Evolutionary conservation across 495 filamentous ascomycete genomes (phyloP).

Genomic region (Choiromyces venosus): DNA sequence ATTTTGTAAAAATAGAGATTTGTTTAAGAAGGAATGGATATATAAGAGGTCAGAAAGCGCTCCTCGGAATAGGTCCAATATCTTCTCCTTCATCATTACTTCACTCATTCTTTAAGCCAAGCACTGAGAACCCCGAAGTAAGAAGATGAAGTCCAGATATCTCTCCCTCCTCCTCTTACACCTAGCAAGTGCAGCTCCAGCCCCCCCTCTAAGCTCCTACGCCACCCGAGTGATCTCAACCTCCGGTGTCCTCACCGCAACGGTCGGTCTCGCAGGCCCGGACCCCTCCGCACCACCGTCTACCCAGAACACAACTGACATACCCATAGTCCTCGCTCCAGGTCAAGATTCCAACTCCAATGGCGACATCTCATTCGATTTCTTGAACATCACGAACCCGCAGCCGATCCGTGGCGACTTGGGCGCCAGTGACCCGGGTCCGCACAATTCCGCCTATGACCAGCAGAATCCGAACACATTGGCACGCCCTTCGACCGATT

Average conservation of each 20-base stretch:
- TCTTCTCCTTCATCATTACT: too few relatives aligned
- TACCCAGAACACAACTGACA: conserved; percentile 6
- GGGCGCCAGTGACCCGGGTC: conserved; percentile 47
- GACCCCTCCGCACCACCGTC: background rate
- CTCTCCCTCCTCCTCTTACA: background rate
- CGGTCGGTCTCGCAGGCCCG: conserved; percentile 19
- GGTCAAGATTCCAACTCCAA: conserved; percentile 55
- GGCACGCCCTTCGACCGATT: conserved; percentile 54
- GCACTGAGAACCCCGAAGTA: too few relatives aligned
- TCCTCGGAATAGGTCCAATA: too few relatives aligned
- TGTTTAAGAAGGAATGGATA: too few relatives aligned
- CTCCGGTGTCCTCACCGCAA: conserved; percentile 10
- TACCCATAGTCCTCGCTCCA: conserved; percentile 42
- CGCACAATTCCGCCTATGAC: conserved; percentile 49
- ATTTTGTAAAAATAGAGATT: too few relatives aligned
- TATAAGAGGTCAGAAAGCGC: too few relatives aligned
- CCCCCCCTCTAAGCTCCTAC: conserved; percentile 10
- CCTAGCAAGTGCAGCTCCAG: background rate
- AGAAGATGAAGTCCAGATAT: background rate
- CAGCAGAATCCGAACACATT: conserved; percentile 59
- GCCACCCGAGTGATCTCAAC: conserved; percentile 4
- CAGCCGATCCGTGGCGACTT: conserved; percentile 58
- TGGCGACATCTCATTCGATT: conserved; percentile 57
- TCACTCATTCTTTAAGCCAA: too few relatives aligned
- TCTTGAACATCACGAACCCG: conserved; percentile 56